Conservation (phyloP, 805 yeast genomes). For the Cyberlindnera samutprakarnensis region DNA sequence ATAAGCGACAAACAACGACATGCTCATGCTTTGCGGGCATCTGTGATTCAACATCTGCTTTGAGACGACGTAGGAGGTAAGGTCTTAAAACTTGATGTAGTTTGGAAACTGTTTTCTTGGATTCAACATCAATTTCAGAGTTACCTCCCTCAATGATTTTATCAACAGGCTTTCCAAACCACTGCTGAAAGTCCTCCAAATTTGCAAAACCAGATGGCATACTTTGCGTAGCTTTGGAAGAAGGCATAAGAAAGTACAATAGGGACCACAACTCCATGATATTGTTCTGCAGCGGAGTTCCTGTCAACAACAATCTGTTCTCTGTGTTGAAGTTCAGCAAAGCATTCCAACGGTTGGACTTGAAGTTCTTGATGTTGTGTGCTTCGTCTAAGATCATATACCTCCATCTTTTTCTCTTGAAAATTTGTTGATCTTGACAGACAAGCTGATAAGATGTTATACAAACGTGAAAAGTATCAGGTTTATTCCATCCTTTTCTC, state of each 20-base stretch:
- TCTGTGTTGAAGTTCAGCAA: conserved; percentile 88
- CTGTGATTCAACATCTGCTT: conserved; percentile 95
- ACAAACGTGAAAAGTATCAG: conserved; percentile 92
- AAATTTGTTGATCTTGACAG: conserved; percentile 94
- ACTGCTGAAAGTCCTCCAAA: conserved; percentile 89
- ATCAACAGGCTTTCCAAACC: conserved; percentile 99
- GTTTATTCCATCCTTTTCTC: conserved; percentile 96
- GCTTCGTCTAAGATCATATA: conserved; percentile 98
- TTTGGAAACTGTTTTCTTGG: conserved; percentile 76
- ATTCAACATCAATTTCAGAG: conserved; percentile 58
- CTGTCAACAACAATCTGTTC: conserved; percentile 80
- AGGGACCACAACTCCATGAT: conserved; percentile 95
- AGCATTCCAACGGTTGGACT: conserved; percentile 97
- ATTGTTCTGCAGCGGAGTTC: conserved; percentile 95
- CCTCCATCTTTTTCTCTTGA: conserved; percentile 88
- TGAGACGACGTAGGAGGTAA: conserved; percentile 80
- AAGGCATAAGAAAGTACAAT: conserved; percentile 92
- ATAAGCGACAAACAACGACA: conserved; percentile 81
- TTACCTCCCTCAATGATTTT: conserved; percentile 74
- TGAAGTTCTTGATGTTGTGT: conserved; percentile 91
- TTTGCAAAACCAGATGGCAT: conserved; percentile 94
- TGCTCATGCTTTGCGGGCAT: conserved; percentile 99
- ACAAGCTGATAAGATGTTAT: conserved; percentile 95
- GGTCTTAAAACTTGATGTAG: conserved; percentile 93
- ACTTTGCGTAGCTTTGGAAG: conserved; percentile 57